Percentiles rank a stretch among this genome's conserved stretches.
These are phyloP conservation scores for Gyromitra esculenta DNA, from an alignment of 2,329 filamentous ascomycete genomes.

Conservation along the genomic window DNA sequence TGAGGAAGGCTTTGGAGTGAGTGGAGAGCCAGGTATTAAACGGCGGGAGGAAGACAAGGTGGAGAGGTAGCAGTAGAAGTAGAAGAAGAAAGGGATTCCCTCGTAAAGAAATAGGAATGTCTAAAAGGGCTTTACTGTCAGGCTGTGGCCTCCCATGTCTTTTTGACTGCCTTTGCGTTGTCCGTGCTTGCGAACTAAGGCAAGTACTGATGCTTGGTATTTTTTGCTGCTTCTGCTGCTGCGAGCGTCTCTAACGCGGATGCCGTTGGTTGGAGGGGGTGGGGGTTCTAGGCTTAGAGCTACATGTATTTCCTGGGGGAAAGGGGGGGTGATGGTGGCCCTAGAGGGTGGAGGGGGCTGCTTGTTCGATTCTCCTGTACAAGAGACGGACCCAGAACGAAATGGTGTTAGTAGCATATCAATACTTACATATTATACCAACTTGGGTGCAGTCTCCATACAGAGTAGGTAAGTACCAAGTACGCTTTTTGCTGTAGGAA, in stretches of 20 bases:
- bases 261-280: conserved; percentile 51
- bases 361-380: conserved; percentile 44
- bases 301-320: conserved; percentile 44
- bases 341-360: conserved; percentile 44
- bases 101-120: conserved; percentile 53
- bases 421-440: conserved; percentile 40
- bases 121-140: conserved; percentile 49
- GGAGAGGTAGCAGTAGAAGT: conserved; percentile 45
- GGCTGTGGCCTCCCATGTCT: conserved; percentile 52
- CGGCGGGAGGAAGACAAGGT: conserved; percentile 53
- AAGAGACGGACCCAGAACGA: conserved; percentile 24
- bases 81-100: conserved; percentile 53
- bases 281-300: conserved; percentile 45
- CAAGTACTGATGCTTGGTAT: conserved; percentile 52
- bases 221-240: conserved; percentile 47
- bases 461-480: conserved; percentile 46
- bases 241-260: conserved; percentile 50
- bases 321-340: conserved; percentile 18
- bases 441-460: conserved; percentile 37
- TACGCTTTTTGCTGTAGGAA: conserved; percentile 43
- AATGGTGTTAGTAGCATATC: conserved; percentile 41
- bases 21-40: conserved; percentile 52
- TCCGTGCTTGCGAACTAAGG: conserved; percentile 55
- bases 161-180: conserved; percentile 54
- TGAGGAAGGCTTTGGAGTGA: conserved; percentile 39